Evolutionary conservation across 202 grass and related monocot genomes (phyloP).

Genomic region (Carex sylvatica): DNA sequence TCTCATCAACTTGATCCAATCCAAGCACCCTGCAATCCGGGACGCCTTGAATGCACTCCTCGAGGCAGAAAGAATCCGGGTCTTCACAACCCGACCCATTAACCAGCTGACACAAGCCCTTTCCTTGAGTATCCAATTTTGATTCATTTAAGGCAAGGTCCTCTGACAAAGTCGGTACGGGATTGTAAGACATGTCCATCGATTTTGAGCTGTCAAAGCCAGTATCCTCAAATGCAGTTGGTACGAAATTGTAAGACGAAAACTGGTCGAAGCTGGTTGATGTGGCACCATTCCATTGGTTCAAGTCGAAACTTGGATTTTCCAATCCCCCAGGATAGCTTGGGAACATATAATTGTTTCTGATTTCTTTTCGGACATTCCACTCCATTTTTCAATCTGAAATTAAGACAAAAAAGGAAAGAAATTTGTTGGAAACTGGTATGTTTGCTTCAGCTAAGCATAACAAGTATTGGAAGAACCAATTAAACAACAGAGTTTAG

Average conservation of each 20-base stretch:
- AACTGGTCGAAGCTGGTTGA: conserved; percentile 14
- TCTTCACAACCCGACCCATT: not conserved
- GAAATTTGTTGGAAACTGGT: not conserved
- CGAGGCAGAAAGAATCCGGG: conserved; percentile 2
- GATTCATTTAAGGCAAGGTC: not conserved
- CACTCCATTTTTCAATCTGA: conserved; percentile 16
- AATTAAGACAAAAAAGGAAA: not conserved
- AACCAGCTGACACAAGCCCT: conserved; percentile 5
- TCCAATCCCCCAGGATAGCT: not conserved
- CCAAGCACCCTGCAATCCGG: not conserved
- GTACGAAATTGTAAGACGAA: not conserved
- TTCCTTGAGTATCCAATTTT: not conserved
- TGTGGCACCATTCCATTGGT: conserved; percentile 1
- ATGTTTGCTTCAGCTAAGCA: not conserved
- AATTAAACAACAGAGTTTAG: not conserved
- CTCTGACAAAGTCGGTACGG: not conserved
- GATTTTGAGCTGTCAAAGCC: not conserved
- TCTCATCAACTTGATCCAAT: conserved; percentile 42
- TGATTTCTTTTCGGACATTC: not conserved
- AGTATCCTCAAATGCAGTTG: not conserved
- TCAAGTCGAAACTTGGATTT: conserved; percentile 17
- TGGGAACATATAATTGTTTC: not conserved
- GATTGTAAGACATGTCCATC: not conserved
- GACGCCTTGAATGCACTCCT: conserved; percentile 32
- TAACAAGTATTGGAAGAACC: not conserved